Conservation (phyloP, 2,329 filamentous ascomycete genomes). For the Cercospora brassicicola region DNA sequence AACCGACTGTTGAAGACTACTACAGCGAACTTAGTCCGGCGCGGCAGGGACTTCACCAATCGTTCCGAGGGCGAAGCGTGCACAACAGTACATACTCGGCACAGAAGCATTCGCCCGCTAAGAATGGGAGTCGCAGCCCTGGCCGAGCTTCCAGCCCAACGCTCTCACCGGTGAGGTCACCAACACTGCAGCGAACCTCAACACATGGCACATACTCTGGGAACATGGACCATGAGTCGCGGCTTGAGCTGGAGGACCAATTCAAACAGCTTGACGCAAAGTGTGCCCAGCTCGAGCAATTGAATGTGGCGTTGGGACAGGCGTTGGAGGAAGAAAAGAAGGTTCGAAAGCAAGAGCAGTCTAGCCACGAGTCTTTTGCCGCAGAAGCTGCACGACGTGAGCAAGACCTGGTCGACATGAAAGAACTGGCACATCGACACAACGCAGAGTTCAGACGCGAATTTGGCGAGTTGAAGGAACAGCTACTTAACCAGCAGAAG, state of each 20-base stretch:
- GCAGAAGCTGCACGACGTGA: conserved; percentile 28
- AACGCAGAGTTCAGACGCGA: conserved; percentile 30
- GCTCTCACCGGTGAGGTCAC: conserved; percentile 33
- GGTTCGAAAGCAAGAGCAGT: conserved; percentile 26
- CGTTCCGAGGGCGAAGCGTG: conserved; percentile 15
- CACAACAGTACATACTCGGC: conserved; percentile 7
- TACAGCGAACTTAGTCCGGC: conserved; percentile 38
- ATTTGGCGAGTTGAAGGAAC: conserved; percentile 27
- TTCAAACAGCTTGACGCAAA: conserved; percentile 29
- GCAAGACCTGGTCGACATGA: conserved; percentile 29
- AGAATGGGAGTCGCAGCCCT: conserved; percentile 26
- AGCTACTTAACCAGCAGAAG: conserved; percentile 24
- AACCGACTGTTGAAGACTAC: conserved; percentile 41
- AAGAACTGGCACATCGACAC: conserved; percentile 28
- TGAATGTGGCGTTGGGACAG: conserved; percentile 30
- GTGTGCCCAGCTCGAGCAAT: conserved; percentile 32
- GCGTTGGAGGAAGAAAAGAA: conserved; percentile 32
- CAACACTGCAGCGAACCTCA: conserved; percentile 25
- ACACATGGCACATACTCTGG: conserved; percentile 11
- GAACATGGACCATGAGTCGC: conserved; percentile 17
- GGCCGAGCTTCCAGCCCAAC: conserved; percentile 36
- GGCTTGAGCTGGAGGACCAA: conserved; percentile 27
- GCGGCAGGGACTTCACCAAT: conserved; percentile 18
- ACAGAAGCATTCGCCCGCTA: conserved; percentile 9
- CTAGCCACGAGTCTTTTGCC: conserved; percentile 22